Evolutionary conservation across 2,329 filamentous ascomycete species (phyloP).

Genomic region (Cryphonectria naterciae): DNA sequence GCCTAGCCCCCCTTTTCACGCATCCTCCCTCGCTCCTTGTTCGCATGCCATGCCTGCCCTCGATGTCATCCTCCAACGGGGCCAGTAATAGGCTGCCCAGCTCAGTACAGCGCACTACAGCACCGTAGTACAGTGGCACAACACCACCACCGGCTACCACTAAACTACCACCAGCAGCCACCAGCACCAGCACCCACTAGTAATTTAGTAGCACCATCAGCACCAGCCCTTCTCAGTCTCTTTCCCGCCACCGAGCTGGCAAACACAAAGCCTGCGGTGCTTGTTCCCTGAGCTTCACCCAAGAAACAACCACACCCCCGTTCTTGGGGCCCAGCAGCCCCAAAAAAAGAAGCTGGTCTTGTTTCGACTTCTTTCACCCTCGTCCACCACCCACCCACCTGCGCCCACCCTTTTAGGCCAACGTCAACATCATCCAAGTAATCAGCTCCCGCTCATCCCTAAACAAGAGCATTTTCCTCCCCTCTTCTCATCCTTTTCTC

Average conservation of each 20-base stretch:
- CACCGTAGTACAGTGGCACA: background rate
- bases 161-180: background rate
- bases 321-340: background rate
- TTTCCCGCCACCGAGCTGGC: background rate
- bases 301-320: background rate
- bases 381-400: background rate
- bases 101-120: background rate
- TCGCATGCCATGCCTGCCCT: background rate
- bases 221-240: background rate
- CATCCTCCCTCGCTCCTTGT: conserved; percentile 17
- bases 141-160: background rate
- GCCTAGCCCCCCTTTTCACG: conserved; percentile 8
- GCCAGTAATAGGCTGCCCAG: conserved; percentile 5
- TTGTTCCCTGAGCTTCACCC: background rate
- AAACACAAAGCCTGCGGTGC: background rate
- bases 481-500: conserved; percentile 29
- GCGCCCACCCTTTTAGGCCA: background rate
- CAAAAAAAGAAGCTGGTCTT: conserved; percentile 3
- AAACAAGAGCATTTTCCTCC: conserved; percentile 18
- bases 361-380: conserved; percentile 11
- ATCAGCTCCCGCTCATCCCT: conserved; percentile 22
- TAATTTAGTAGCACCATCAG: background rate
- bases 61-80: background rate
- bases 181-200: background rate
- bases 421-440: conserved; percentile 11